phyloP scores from a whole-genome alignment of 2,329 filamentous ascomycete genomes.

The Trichoderma sp. region DNA sequence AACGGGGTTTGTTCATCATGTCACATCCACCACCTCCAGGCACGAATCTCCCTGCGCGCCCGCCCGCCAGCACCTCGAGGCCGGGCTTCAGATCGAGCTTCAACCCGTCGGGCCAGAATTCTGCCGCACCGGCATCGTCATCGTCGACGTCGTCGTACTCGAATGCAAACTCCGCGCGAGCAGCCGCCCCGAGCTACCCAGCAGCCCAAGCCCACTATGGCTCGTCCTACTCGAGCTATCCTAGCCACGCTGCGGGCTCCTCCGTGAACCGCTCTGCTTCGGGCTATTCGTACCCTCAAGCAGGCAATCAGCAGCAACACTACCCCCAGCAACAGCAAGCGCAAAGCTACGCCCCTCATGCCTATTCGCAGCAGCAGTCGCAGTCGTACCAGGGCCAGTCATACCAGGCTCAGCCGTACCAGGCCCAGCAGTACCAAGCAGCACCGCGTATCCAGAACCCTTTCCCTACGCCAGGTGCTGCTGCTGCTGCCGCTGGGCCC shows the following conservation, averaged over 20 bases:
- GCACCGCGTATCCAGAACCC: slow-evolving; percentile 76
- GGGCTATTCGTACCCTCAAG: slow-evolving; percentile 28
- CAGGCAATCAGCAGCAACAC: slow-evolving; percentile 25
- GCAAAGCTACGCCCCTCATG: slow-evolving; percentile 27
- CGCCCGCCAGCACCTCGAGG: slow-evolving; percentile 54
- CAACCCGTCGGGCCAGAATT: slow-evolving; percentile 34
- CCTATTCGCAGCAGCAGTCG: slow-evolving; percentile 23
- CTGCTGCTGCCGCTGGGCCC: slow-evolving; percentile 32
- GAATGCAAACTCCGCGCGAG: slow-evolving; percentile 26
- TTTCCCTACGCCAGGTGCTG: slow-evolving; percentile 63
- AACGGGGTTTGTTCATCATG: slow-evolving; percentile 64
- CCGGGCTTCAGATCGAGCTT: slow-evolving; percentile 52
- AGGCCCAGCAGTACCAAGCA: slow-evolving; percentile 38
- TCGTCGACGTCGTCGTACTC: slow-evolving; percentile 32
- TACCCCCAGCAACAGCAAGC: slow-evolving; percentile 30
- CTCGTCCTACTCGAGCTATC: slow-evolving; percentile 41
- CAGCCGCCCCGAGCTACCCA: slow-evolving; percentile 31
- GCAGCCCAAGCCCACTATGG: slow-evolving; percentile 44
- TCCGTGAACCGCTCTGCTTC: slow-evolving; percentile 30
- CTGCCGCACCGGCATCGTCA: slow-evolving; percentile 36
- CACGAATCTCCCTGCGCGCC: slow-evolving; percentile 68
- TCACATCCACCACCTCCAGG: slow-evolving; percentile 85
- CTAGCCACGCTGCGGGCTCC: slow-evolving; percentile 27
- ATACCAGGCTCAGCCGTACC: slow-evolving; percentile 36
- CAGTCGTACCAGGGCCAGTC: slow-evolving; percentile 35